Evolutionary conservation across 2,329 filamentous ascomycete species (phyloP), one percentile per base, ranked within the genome.

Genomic region (Diaporthe velutina): DNA sequence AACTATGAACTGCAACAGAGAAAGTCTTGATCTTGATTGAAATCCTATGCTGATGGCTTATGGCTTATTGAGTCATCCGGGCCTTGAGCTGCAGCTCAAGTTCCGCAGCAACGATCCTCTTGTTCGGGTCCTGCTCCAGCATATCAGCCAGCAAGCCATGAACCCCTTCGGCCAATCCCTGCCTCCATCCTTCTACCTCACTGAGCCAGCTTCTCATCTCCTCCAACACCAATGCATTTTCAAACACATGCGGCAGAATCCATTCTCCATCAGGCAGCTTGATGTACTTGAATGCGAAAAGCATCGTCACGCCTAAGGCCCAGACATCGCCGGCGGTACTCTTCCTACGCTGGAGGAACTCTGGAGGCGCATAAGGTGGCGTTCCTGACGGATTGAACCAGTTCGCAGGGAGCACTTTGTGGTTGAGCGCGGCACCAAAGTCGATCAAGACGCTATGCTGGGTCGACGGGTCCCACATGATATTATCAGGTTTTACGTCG

Each of bases 401-500:
- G 10, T 61, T 70, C 12, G n/a, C 48, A 5, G 71, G 30, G 1
- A 74, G 42, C 28, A 58, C 25, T 19, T 50, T 68, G 33, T 66
- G 45, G 38, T 74, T 67, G n/a, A 77, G 71, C 12, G 74, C 76
- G 28, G 76, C 76, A 17, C 76, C 76, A 40, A 77, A 76, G 35
- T 77, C 76, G 9, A 77, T 74, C 40, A 77, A 55, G 30, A 74
- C 74, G 22, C 61, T 58, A 50, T 66, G 57, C 48, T 60, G 71
- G 28, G 54, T 42, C 22, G 2, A 5, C 4, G 35, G 66, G 48
- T 75, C 73, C 61, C 60, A 76, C 22, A 75, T 72, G 19, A 76
- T 76, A n/a, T 76, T 76, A 1, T 76, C 74, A n/a, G 76, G 76
- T 50, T 77, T 77, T 3, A 77, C 72, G 40, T 77, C 76, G 70